Evolutionary conservation across 345 rosid genomes (phyloP).

Genomic region (Murraya paniculata): DNA sequence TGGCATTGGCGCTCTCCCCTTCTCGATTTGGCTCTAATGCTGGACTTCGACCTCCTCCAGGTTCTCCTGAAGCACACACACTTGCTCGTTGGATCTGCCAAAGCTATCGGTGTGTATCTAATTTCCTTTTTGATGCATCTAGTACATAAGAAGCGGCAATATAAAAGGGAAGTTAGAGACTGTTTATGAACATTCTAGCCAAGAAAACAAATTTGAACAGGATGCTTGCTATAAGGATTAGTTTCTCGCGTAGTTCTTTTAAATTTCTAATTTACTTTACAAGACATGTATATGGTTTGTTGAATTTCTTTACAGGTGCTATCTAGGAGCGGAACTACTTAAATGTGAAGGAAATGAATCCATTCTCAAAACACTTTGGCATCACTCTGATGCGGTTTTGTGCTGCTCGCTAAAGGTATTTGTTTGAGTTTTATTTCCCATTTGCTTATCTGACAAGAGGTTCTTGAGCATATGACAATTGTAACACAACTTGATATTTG

Average conservation of each 20-base stretch:
- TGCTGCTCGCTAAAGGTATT: constrained; percentile 86
- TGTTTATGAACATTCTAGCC: not conserved
- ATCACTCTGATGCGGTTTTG: constrained; percentile 80
- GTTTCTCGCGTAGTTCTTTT: not conserved
- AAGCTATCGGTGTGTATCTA: constrained; percentile 53
- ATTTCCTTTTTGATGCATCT: not conserved
- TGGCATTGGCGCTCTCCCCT: constrained; percentile 93
- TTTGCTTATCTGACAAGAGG: not conserved
- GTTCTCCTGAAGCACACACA: constrained; percentile 83
- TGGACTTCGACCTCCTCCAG: constrained; percentile 64
- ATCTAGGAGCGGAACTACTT: constrained; percentile 76
- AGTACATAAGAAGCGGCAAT: not conserved
- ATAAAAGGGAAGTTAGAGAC: not conserved
- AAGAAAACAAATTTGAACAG: not conserved
- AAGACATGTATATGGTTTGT: not conserved
- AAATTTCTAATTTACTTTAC: not conserved
- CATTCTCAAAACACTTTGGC: constrained; percentile 81
- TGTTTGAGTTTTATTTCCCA: not conserved
- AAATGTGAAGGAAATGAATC: constrained; percentile 69
- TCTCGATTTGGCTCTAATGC: constrained; percentile 55
- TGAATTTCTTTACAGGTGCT: constrained; percentile 46
- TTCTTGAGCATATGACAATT: not conserved
- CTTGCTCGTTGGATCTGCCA: constrained; percentile 91
- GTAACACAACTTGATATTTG: not conserved
- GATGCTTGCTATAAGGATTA: not conserved